These are phyloP conservation scores for Tolypocladium nubicola DNA, from an alignment of 2,329 filamentous ascomycete species.

Conservation along the genomic window DNA sequence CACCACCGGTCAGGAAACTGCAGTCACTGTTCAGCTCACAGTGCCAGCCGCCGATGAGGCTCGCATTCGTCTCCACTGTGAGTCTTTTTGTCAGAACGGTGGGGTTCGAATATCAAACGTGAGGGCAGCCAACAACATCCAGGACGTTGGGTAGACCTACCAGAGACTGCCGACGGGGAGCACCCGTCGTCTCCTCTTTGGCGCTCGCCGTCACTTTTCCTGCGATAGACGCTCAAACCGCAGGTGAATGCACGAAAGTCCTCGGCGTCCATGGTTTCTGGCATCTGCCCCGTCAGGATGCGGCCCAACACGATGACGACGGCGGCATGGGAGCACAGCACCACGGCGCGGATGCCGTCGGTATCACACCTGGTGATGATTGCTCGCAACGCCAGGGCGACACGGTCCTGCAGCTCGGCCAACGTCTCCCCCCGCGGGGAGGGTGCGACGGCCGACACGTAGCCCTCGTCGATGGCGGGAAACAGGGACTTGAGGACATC, in stretches of 20 bases:
- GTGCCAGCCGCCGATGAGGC: slow-evolving; percentile 60
- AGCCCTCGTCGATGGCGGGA: slow-evolving; percentile 45
- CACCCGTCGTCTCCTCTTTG: not conserved
- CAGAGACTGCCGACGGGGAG: not conserved
- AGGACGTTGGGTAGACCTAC: slow-evolving; percentile 1
- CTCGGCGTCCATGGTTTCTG: slow-evolving; percentile 57
- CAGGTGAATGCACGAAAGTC: slow-evolving; percentile 84
- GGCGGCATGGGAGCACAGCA: slow-evolving; percentile 86
- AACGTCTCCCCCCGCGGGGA: slow-evolving; percentile 66
- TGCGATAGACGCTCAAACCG: slow-evolving; percentile 57
- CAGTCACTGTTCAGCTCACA: slow-evolving; percentile 78
- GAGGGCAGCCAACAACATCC: not conserved
- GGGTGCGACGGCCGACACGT: slow-evolving; percentile 58
- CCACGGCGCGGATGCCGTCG: slow-evolving; percentile 57
- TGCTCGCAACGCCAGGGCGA: slow-evolving; percentile 56
- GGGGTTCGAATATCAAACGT: not conserved
- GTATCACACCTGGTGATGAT: slow-evolving; percentile 65
- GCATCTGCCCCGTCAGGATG: slow-evolving; percentile 68
- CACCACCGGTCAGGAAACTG: slow-evolving; percentile 65
- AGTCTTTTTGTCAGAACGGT: slow-evolving; percentile 1
- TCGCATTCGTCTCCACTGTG: slow-evolving; percentile 5
- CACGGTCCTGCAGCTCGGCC: slow-evolving; percentile 66
- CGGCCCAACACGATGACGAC: slow-evolving; percentile 79
- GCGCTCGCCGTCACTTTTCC: slow-evolving; percentile 10
- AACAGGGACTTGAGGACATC: slow-evolving; percentile 57